Conservation (phyloP, 2,329 filamentous ascomycete species). For the Phaeosphaeria sp. region DNA sequence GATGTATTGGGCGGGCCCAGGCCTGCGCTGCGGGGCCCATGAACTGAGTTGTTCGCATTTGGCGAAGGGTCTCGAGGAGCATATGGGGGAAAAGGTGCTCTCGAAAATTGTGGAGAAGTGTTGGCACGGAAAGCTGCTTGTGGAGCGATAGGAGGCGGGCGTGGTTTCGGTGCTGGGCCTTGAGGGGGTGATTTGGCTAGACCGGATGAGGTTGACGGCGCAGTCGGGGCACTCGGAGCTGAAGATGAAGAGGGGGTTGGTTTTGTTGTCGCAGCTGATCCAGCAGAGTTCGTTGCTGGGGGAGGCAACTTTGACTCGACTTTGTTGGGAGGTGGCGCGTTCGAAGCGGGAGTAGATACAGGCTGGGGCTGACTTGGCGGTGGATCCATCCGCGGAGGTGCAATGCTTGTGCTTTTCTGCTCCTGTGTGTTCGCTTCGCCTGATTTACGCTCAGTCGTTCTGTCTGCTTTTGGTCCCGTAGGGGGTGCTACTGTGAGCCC, state of each 20-base stretch:
- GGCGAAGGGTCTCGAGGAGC: constrained; percentile 37
- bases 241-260: constrained; percentile 9
- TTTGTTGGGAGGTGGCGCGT: constrained; percentile 16
- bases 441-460: constrained; percentile 35
- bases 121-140: constrained; percentile 41
- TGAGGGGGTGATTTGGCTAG: constrained; percentile 38
- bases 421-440: constrained; percentile 31
- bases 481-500: constrained; percentile 45
- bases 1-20: constrained; percentile 41
- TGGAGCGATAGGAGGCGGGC: constrained; percentile 42
- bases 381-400: constrained; percentile 32
- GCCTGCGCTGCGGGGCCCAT: constrained; percentile 32
- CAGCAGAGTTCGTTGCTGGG: background rate
- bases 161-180: constrained; percentile 35
- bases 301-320: constrained; percentile 6
- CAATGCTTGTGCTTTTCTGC: constrained; percentile 17
- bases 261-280: background rate
- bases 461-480: constrained; percentile 51
- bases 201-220: constrained; percentile 4
- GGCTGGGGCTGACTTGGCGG: constrained; percentile 22
- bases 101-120: constrained; percentile 42
- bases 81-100: constrained; percentile 34
- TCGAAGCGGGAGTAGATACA: constrained; percentile 12
- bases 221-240: constrained; percentile 12
- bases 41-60: constrained; percentile 27